Evolutionary conservation across 768 basidiomycete genomes (phyloP), one percentile per base, ranked within the genome.

Genomic region (Macrocybe gigantea): DNA sequence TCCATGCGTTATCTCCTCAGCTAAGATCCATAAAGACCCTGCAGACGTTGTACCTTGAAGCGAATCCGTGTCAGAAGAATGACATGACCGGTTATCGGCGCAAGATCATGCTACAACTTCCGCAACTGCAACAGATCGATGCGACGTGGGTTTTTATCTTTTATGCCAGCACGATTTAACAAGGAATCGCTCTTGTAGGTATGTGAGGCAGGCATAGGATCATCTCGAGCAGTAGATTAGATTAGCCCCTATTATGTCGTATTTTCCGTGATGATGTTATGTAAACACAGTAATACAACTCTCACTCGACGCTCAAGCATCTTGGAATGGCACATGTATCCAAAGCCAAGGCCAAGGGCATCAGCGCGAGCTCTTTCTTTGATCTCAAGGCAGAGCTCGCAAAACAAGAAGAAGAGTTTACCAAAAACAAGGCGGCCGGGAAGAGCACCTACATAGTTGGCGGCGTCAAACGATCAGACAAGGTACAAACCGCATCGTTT

Each of bases 1-100:
- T 97, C 6, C 72, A 67, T 6, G 72, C 78, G 2, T 69, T 98
- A 5, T 85, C 88, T 34, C 63, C 73, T 0, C 77, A 94, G 61
- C 75, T 95, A 46, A 64, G 67, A 49, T 68, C 75, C 9, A 71
- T 90, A 31, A 42, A 66, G 6, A 73, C 80, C 1, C 73, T 99
- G 9, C 75, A 85, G 60, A 99, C 96, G 1, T 73, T 99, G 6
- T 99, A 99, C 62, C 79, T 99, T 22, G 96, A 99, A 67, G 85
- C 81, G 5, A 99, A 99, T 60, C 96, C 96, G 2, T 88, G 92
- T 53, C 93, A 99, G 61, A 73, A 65, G 39, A 74, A 71, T 10
- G 90, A 97, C 58, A 85, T 79, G 64, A 70, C 77, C 2, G 78
- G 74, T 14, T 99, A 98, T 62, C 71, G 93, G 56, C 73, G 95